These are phyloP conservation scores for Tricholoma saponaceum DNA, from an alignment of 768 basidiomycete species.

Conservation along the genomic window DNA sequence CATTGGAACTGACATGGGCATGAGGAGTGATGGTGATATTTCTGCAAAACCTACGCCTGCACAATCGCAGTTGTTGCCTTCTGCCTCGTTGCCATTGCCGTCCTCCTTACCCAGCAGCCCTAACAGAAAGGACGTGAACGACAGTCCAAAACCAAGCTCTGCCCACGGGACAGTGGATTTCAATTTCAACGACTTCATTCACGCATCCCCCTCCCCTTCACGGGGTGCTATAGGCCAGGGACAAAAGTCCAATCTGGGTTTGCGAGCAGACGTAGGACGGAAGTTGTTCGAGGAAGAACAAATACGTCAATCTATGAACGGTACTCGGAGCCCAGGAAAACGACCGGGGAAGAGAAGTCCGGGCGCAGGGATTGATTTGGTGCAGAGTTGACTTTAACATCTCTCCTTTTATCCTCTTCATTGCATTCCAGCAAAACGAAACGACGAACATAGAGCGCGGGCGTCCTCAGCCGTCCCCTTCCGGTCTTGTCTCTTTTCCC, in stretches of 20 bases:
- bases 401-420: not conserved
- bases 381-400: constrained; percentile 30
- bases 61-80: constrained; percentile 27
- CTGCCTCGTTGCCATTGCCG: constrained; percentile 27
- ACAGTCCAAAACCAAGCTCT: constrained; percentile 34
- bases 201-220: constrained; percentile 65
- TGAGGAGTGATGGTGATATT: constrained; percentile 4
- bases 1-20: constrained; percentile 27
- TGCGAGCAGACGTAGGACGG: constrained; percentile 61
- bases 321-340: constrained; percentile 22
- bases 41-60: not conserved
- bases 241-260: constrained; percentile 41
- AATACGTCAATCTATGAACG: constrained; percentile 35
- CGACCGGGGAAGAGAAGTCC: constrained; percentile 28
- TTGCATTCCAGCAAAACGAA: constrained; percentile 5
- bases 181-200: constrained; percentile 69
- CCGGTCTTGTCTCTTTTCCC: constrained; percentile 12
- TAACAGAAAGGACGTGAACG: constrained; percentile 16
- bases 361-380: constrained; percentile 42
- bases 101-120: constrained; percentile 17
- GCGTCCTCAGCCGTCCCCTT: constrained; percentile 9
- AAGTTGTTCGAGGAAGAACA: constrained; percentile 72
- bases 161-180: constrained; percentile 39
- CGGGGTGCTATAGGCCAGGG: constrained; percentile 25
- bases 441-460: constrained; percentile 18